Percentiles rank a stretch among this genome's conserved stretches.
Evolutionary conservation across 768 basidiomycete species (phyloP).

Genomic region (Lactarius evosmus): DNA sequence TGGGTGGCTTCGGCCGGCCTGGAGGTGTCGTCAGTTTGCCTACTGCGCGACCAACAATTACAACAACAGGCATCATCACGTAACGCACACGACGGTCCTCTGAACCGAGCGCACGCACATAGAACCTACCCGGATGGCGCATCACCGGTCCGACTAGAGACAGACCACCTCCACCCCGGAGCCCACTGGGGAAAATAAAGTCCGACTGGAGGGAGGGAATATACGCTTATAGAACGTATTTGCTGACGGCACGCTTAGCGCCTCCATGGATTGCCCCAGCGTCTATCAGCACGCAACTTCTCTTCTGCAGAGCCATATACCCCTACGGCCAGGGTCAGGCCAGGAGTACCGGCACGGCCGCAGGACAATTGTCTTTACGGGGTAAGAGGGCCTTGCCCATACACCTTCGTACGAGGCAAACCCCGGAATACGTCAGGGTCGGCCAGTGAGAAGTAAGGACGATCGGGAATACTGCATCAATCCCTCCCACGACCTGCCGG

Average conservation of each 20-base stretch:
- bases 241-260: not conserved
- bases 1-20: slow-evolving; percentile 2
- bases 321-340: not conserved
- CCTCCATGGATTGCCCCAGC: not conserved
- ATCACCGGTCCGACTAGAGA: slow-evolving; percentile 8
- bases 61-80: not conserved
- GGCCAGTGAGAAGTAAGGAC: not conserved
- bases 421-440: slow-evolving; percentile 13
- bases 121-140: not conserved
- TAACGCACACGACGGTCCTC: slow-evolving; percentile 8
- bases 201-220: slow-evolving; percentile 1
- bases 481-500: not conserved
- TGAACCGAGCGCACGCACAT: slow-evolving; percentile 7
- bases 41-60: not conserved
- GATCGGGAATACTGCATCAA: not conserved
- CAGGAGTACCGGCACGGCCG: not conserved
- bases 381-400: not conserved
- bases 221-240: not conserved
- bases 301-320: not conserved
- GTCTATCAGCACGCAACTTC: slow-evolving; percentile 1
- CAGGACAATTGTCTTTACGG: not conserved
- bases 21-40: not conserved
- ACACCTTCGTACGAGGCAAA: not conserved
- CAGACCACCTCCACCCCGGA: not conserved
- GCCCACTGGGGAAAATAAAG: slow-evolving; percentile 4